These are phyloP conservation scores for Calonectria montana DNA, from an alignment of 2,329 filamentous ascomycete species.

Conservation along the genomic window DNA sequence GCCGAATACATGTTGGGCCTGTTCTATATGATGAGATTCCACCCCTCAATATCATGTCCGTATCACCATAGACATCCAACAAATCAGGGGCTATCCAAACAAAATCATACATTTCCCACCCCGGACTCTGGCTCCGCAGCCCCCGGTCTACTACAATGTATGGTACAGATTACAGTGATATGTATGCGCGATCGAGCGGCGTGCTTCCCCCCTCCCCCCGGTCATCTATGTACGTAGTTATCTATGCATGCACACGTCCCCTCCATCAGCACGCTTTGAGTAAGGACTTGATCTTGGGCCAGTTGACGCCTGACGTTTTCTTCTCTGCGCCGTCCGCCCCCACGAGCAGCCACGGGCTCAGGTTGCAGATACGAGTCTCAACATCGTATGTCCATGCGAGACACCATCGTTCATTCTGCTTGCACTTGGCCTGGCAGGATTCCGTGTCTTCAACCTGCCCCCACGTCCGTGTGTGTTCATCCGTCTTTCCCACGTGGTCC, in stretches of 20 bases:
- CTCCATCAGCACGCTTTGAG: conserved; percentile 36
- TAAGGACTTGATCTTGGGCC: conserved; percentile 43
- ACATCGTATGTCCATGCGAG: conserved; percentile 65
- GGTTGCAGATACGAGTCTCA: conserved; percentile 53
- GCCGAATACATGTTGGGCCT: conserved; percentile 6
- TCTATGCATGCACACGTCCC: background rate
- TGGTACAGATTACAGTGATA: background rate
- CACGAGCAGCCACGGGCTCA: conserved; percentile 62
- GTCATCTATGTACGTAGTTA: background rate
- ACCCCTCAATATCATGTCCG: conserved; percentile 6
- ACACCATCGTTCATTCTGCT: conserved; percentile 52
- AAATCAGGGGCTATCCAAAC: conserved; percentile 7
- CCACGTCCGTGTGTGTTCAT: conserved; percentile 55
- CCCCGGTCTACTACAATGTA: background rate
- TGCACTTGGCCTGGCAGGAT: conserved; percentile 58
- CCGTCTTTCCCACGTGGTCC: conserved; percentile 64
- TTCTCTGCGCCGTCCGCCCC: conserved; percentile 46
- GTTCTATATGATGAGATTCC: conserved; percentile 15
- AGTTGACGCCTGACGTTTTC: conserved; percentile 48
- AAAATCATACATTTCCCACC: conserved; percentile 1
- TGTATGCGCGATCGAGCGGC: background rate
- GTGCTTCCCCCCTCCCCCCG: background rate
- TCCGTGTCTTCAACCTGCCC: conserved; percentile 52
- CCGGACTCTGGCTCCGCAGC: conserved; percentile 6
- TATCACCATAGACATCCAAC: conserved; percentile 6